Conservation (phyloP, 768 basidiomycete species). For the Butyriboletus loyo region DNA sequence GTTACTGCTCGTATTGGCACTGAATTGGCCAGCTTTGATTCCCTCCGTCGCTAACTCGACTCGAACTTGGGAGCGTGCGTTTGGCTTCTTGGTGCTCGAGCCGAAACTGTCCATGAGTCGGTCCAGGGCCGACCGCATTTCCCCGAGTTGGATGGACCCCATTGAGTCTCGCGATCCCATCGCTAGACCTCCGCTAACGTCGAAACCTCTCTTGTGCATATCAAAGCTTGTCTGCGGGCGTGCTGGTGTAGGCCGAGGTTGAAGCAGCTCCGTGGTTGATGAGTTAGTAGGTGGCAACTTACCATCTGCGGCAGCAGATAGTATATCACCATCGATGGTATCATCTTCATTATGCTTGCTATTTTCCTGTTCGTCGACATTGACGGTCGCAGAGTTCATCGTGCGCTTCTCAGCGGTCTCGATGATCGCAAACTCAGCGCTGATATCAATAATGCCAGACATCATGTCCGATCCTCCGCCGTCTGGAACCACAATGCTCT, state of each 20-base stretch:
- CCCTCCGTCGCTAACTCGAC: slow-evolving; percentile 33
- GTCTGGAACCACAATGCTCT: not conserved
- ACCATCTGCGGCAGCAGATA: not conserved
- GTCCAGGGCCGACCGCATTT: slow-evolving; percentile 72
- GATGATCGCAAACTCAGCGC: slow-evolving; percentile 50
- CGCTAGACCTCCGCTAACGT: slow-evolving; percentile 22
- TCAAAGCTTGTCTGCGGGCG: slow-evolving; percentile 14
- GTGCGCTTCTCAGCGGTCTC: slow-evolving; percentile 44
- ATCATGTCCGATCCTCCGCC: slow-evolving; percentile 25
- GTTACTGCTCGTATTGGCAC: slow-evolving; percentile 36
- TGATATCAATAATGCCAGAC: slow-evolving; percentile 37
- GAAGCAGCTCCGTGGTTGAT: slow-evolving; percentile 2
- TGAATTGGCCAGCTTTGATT: slow-evolving; percentile 30
- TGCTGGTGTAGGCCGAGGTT: slow-evolving; percentile 5
- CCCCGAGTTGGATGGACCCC: slow-evolving; percentile 56
- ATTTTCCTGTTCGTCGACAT: not conserved
- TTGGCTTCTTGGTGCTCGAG: slow-evolving; percentile 23
- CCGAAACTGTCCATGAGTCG: slow-evolving; percentile 54
- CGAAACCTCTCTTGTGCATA: slow-evolving; percentile 23
- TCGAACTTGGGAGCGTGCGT: slow-evolving; percentile 13
- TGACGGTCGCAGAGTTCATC: slow-evolving; percentile 16
- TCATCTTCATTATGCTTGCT: not conserved
- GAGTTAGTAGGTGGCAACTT: not conserved
- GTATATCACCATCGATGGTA: not conserved
- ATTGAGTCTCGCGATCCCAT: slow-evolving; percentile 37